These are phyloP conservation scores for Avena atlantica DNA, from an alignment of 176 grass and related monocot genomes.

Conservation along the genomic window DNA sequence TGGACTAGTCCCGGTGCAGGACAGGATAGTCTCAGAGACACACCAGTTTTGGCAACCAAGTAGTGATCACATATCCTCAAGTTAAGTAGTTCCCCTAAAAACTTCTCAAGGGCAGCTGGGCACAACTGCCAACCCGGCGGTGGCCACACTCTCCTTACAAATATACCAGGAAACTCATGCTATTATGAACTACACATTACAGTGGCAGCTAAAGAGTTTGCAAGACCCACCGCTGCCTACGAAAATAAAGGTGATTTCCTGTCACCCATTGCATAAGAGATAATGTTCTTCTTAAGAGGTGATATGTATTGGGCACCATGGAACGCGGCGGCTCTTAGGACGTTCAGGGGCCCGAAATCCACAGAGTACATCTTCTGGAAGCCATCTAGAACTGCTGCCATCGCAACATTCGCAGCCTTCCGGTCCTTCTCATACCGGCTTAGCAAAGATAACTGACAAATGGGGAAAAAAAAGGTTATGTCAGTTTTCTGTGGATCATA, in stretches of 20 bases:
- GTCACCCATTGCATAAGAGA: conserved; percentile 89
- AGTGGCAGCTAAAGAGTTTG: neutral
- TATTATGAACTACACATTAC: too few species aligned
- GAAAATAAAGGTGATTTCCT: conserved; percentile 63
- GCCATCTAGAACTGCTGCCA: conserved; percentile 84
- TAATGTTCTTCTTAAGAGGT: conserved; percentile 81
- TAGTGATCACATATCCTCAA: too few species aligned
- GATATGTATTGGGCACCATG: conserved; percentile 82
- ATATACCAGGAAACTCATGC: too few species aligned
- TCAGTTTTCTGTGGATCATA: neutral
- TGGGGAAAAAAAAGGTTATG: neutral
- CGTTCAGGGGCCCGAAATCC: conserved; percentile 87
- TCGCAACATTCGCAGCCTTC: conserved; percentile 73
- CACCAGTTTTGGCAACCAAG: too few species aligned
- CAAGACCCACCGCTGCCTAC: conserved; percentile 16
- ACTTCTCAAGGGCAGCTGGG: too few species aligned
- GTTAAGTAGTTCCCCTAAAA: too few species aligned
- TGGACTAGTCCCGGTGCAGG: too few species aligned
- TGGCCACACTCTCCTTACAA: too few species aligned
- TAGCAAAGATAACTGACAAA: conserved; percentile 66
- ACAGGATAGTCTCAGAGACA: too few species aligned
- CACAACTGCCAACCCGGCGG: too few species aligned
- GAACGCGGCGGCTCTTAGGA: conserved; percentile 77
- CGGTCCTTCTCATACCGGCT: conserved; percentile 75
- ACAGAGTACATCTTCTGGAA: conserved; percentile 90